These are phyloP conservation scores for Teunomyces cretensis DNA, from an alignment of 805 yeast species.

Conservation along the genomic window DNA sequence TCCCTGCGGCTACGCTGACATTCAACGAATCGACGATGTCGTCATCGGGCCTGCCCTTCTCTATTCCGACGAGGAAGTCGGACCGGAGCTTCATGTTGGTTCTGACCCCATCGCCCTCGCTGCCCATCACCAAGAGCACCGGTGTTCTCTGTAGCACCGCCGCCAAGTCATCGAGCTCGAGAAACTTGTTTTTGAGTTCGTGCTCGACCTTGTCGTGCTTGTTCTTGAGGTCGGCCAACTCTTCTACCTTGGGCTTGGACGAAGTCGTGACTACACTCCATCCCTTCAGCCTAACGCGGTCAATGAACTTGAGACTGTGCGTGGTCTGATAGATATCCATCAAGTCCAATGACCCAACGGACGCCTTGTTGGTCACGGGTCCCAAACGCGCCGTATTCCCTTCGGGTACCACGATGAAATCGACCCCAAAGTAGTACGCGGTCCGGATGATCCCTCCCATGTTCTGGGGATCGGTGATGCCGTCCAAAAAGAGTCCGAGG, in stretches of 20 bases:
- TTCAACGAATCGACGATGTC: constrained; percentile 71
- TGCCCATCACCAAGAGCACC: constrained; percentile 71
- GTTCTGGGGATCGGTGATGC: constrained; percentile 83
- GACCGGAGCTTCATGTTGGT: constrained; percentile 60
- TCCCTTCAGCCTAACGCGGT: constrained; percentile 51
- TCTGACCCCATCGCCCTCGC: constrained; percentile 83
- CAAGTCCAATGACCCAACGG: constrained; percentile 82
- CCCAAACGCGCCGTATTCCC: constrained; percentile 72
- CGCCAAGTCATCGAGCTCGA: constrained; percentile 44
- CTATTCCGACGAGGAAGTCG: constrained; percentile 48
- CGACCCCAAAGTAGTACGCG: constrained; percentile 80
- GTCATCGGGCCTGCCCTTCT: constrained; percentile 28
- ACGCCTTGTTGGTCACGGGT: constrained; percentile 75
- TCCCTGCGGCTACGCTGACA: constrained; percentile 86
- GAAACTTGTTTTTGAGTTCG: constrained; percentile 30
- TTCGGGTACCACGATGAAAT: constrained; percentile 68
- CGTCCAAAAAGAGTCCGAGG: constrained; percentile 73
- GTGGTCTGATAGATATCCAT: constrained; percentile 57
- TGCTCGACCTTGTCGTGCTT: constrained; percentile 27
- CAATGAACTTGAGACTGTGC: constrained; percentile 65
- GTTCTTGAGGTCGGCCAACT: constrained; percentile 15
- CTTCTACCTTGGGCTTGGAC: constrained; percentile 29
- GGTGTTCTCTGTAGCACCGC: constrained; percentile 52
- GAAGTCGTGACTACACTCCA: constrained; percentile 75
- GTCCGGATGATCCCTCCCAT: constrained; percentile 80